Percentiles rank a stretch among this genome's conserved stretches.
Conservation (phyloP, 768 basidiomycete species). For the Steccherinum ochraceum region DNA sequence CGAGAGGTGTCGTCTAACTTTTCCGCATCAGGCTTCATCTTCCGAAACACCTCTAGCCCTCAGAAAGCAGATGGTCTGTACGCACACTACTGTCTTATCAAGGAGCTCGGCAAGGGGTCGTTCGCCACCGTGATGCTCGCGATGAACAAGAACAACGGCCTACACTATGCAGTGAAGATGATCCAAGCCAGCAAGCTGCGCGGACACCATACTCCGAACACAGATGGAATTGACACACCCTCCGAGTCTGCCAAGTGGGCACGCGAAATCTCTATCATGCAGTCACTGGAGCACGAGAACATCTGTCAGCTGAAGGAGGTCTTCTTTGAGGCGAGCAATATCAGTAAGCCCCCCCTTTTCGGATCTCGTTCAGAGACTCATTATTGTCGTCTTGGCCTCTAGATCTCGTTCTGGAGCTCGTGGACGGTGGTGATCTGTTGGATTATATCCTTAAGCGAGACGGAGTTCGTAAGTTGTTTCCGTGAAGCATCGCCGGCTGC, state of each 20-base stretch:
- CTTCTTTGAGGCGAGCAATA: constrained; percentile 56
- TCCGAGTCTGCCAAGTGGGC: constrained; percentile 34
- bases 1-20: neutral
- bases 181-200: constrained; percentile 50
- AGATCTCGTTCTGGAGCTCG: constrained; percentile 81
- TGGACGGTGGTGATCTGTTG: constrained; percentile 85
- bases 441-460: constrained; percentile 62
- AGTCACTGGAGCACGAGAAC: constrained; percentile 70
- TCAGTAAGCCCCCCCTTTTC: constrained; percentile 41
- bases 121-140: constrained; percentile 91
- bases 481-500: neutral
- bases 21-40: constrained; percentile 69
- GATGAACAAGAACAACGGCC: constrained; percentile 60
- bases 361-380: constrained; percentile 19
- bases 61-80: constrained; percentile 49
- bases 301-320: constrained; percentile 77
- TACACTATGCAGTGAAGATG: constrained; percentile 85
- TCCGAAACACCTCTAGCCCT: constrained; percentile 53
- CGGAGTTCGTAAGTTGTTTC: constrained; percentile 50
- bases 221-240: constrained; percentile 3
- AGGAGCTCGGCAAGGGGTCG: constrained; percentile 81
- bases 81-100: constrained; percentile 56
- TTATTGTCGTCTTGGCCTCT: constrained; percentile 22
- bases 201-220: constrained; percentile 3
- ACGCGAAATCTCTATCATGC: constrained; percentile 76